Evolutionary conservation across 2,329 filamentous ascomycete species (phyloP).

Genomic region (Neonectria magnoliae): DNA sequence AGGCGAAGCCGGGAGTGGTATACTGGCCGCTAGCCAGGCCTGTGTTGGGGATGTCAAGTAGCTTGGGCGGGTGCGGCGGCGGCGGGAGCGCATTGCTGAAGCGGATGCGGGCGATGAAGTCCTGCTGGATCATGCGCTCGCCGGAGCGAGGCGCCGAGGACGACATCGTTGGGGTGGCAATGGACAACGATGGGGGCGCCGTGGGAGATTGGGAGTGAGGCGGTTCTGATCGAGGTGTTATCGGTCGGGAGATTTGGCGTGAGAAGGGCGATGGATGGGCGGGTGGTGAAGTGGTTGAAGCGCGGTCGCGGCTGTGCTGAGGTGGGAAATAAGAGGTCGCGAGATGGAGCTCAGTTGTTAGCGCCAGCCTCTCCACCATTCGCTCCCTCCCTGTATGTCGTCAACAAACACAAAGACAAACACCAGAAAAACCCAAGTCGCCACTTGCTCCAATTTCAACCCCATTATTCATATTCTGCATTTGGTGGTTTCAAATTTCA

Average conservation of each 20-base stretch:
- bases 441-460: background rate
- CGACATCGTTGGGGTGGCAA: constrained; percentile 29
- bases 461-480: background rate
- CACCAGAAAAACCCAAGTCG: background rate
- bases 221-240: background rate
- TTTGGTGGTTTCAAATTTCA: constrained; percentile 21
- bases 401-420: background rate
- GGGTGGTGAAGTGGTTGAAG: constrained; percentile 25
- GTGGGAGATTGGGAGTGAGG: constrained; percentile 3
- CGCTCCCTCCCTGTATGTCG: background rate
- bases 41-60: constrained; percentile 95
- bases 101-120: constrained; percentile 95
- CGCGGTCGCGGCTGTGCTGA: constrained; percentile 33
- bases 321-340: constrained; percentile 37
- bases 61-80: constrained; percentile 92
- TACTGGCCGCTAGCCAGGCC: constrained; percentile 89
- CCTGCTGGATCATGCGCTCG: constrained; percentile 80
- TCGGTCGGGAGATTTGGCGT: constrained; percentile 5
- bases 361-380: constrained; percentile 11
- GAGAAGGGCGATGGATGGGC: constrained; percentile 1
- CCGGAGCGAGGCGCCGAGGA: constrained; percentile 50
- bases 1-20: constrained; percentile 89
- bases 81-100: constrained; percentile 97
- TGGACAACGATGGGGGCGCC: constrained; percentile 27
- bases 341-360: constrained; percentile 20